Evolutionary conservation across 73 alveolate species (phyloP).

Genomic region (Paramecium sonneborni): DNA sequence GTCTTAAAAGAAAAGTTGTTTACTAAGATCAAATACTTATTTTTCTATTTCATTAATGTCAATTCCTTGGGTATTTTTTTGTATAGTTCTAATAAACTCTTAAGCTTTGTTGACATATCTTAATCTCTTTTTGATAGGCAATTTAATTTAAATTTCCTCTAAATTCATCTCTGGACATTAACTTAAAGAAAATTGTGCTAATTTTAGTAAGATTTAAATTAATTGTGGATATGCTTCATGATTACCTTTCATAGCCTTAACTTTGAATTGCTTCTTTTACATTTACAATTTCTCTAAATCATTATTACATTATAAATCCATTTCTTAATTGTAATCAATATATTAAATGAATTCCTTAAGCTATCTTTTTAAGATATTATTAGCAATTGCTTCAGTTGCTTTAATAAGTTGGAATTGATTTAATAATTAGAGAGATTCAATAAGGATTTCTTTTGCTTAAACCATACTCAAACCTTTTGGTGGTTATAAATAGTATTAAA

Average conservation of each 20-base stretch:
- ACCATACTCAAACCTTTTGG: not conserved
- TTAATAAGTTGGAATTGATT: not conserved
- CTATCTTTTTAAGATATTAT: not conserved
- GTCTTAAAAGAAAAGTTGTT: not conserved
- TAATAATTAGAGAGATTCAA: not conserved
- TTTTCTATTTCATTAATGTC: not conserved
- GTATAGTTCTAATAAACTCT: not conserved
- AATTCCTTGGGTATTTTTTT: not conserved
- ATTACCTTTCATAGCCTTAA: not conserved
- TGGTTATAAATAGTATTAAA: not conserved
- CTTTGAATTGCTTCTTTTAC: not conserved
- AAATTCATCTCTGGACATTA: not conserved
- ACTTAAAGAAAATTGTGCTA: constrained; percentile 1
- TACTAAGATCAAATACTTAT: not conserved
- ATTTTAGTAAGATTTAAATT: not conserved
- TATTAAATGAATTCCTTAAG: not conserved
- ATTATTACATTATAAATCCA: not conserved
- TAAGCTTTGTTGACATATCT: not conserved
- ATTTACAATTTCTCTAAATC: not conserved
- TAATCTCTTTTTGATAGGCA: not conserved
- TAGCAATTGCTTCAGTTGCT: not conserved
- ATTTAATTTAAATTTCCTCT: not conserved
- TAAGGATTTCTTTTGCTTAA: not conserved
- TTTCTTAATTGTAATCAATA: not conserved
- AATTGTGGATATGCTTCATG: not conserved